Conservation (phyloP, 1,139 yeast species). For the Debaryomyces nepalensis region DNA sequence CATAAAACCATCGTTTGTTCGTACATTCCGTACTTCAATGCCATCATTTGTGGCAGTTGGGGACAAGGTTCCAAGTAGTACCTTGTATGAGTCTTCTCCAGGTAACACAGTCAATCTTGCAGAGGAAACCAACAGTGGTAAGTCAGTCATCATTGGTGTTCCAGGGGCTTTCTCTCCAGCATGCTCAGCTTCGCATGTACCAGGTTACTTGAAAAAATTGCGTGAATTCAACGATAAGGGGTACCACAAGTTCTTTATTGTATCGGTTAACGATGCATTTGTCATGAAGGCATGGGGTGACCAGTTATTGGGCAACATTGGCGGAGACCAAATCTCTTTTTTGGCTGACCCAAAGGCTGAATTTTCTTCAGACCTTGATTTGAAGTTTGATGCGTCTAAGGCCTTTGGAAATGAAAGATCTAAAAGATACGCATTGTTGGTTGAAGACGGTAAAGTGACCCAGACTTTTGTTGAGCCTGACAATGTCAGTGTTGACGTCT, state of each 20-base stretch:
- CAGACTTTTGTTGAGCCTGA: constrained; percentile 81
- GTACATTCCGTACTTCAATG: constrained; percentile 37
- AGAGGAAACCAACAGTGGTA: constrained; percentile 55
- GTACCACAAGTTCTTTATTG: constrained; percentile 58
- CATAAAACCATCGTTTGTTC: constrained; percentile 19
- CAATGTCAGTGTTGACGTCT: constrained; percentile 65
- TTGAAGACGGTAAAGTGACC: constrained; percentile 72
- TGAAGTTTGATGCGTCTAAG: constrained; percentile 70
- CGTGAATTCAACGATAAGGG: constrained; percentile 68
- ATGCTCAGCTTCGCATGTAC: constrained; percentile 77
- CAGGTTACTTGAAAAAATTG: constrained; percentile 66
- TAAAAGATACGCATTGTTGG: constrained; percentile 75
- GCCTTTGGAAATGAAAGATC: constrained; percentile 77
- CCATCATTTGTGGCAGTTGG: constrained; percentile 52
- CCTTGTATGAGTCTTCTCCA: constrained; percentile 68
- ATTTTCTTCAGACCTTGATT: constrained; percentile 66
- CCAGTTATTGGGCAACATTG: constrained; percentile 36
- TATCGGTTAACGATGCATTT: constrained; percentile 85
- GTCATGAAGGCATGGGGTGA: constrained; percentile 83
- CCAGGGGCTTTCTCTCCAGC: constrained; percentile 95
- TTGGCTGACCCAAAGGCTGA: constrained; percentile 80
- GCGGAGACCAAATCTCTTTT: constrained; percentile 51
- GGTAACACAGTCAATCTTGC: constrained; percentile 66
- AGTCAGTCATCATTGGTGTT: constrained; percentile 72
- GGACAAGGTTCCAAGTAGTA: constrained; percentile 58